Percentiles rank a stretch among this genome's conserved stretches.
Conservation (phyloP, 1,284 basidiomycete genomes). For the Trametes polyzona region DNA sequence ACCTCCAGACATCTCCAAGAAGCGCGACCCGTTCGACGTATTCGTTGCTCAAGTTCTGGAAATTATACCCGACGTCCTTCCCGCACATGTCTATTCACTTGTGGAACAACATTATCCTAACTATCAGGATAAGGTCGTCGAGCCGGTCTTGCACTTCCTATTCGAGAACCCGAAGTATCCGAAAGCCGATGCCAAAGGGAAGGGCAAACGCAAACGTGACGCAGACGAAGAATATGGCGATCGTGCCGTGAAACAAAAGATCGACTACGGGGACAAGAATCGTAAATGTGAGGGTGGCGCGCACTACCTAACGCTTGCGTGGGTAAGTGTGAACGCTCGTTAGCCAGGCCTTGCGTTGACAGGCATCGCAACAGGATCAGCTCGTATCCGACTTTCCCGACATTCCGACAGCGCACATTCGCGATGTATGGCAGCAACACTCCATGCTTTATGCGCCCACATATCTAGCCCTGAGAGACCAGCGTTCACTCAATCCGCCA, state of each 20-base stretch:
- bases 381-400: conserved; percentile 60
- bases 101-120: conserved; percentile 43
- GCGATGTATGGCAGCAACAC: conserved; percentile 40
- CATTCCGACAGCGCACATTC: conserved; percentile 57
- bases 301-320: conserved; percentile 51
- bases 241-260: conserved; percentile 38
- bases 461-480: conserved; percentile 48
- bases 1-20: background rate
- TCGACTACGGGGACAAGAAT: conserved; percentile 56
- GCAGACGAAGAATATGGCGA: conserved; percentile 26
- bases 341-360: too few species aligned
- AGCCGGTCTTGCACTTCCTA: conserved; percentile 57
- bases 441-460: conserved; percentile 63
- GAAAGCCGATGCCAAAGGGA: conserved; percentile 49
- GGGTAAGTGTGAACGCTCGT: conserved; percentile 45
- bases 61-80: conserved; percentile 68
- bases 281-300: conserved; percentile 44
- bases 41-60: conserved; percentile 59
- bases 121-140: conserved; percentile 45
- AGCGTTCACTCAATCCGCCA: conserved; percentile 34
- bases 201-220: conserved; percentile 55
- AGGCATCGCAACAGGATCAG: conserved; percentile 52
- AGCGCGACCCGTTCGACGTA: conserved; percentile 11
- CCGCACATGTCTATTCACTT: conserved; percentile 51
- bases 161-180: conserved; percentile 69